Percentiles rank a stretch among this genome's conserved stretches.
Evolutionary conservation across 306 rosid species (phyloP).

Genomic region (Bauhinia variegata): DNA sequence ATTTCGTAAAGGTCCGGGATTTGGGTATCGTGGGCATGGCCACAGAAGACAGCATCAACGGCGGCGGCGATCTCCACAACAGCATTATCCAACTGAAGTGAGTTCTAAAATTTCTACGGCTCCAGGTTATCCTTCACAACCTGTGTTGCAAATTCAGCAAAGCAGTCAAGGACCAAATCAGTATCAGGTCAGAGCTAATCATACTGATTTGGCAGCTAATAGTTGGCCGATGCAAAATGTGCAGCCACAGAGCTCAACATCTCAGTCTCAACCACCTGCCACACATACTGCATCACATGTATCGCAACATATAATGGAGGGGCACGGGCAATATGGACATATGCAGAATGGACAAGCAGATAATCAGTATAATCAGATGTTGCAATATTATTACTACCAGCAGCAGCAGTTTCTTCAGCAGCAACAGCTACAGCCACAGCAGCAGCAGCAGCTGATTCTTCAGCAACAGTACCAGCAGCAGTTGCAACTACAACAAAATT

Average conservation of each 20-base stretch:
- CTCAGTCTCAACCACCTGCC: constrained; percentile 57
- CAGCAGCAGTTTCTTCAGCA: constrained; percentile 69
- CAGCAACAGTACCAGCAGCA: constrained; percentile 47
- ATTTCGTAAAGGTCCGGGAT: constrained; percentile 50
- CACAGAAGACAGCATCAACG: constrained; percentile 53
- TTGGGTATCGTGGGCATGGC: constrained; percentile 45
- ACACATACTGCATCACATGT: constrained; percentile 37
- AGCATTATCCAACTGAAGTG: constrained; percentile 44
- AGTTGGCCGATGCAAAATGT: constrained; percentile 55
- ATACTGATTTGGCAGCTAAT: constrained; percentile 40
- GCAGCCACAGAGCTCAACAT: constrained; percentile 51
- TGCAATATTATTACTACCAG: constrained; percentile 84
- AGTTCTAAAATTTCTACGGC: constrained; percentile 44
- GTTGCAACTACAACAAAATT: constrained; percentile 59
- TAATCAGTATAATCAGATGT: constrained; percentile 73
- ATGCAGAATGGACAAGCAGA: constrained; percentile 62
- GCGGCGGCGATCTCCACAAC: constrained; percentile 48
- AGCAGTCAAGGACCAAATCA: constrained; percentile 58
- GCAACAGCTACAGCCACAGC: constrained; percentile 35
- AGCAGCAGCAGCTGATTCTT: constrained; percentile 38
- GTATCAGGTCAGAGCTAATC: constrained; percentile 49
- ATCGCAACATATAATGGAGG: constrained; percentile 49
- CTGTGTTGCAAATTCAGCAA: constrained; percentile 53
- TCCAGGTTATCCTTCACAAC: constrained; percentile 50
- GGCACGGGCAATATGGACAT: constrained; percentile 55